Evolutionary conservation across 2,329 filamentous ascomycete genomes (phyloP).

Genomic region (Proliferodiscus dingleyae): DNA sequence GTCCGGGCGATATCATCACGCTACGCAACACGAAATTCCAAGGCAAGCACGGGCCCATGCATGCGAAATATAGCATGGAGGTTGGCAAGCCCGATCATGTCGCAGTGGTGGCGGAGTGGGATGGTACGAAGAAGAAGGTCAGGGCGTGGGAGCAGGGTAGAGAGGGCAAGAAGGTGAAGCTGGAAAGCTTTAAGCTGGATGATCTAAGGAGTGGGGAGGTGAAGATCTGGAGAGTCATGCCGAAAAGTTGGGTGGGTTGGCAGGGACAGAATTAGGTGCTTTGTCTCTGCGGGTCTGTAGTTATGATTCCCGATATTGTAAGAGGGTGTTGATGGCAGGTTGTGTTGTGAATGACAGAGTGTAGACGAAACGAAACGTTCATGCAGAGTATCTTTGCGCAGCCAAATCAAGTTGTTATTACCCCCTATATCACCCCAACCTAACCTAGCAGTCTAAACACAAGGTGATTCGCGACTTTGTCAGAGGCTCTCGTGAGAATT

Average conservation of each 20-base stretch:
- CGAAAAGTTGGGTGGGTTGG: slow-evolving; percentile 89
- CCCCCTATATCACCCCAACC: too few relatives aligned
- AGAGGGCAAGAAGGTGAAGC: slow-evolving; percentile 88
- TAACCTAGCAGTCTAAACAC: too few relatives aligned
- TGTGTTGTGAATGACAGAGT: not conserved
- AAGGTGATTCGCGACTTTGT: too few relatives aligned
- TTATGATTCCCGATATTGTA: not conserved
- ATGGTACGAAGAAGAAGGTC: slow-evolving; percentile 97
- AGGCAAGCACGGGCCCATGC: slow-evolving; percentile 91
- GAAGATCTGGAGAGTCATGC: slow-evolving; percentile 95
- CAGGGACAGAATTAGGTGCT: slow-evolving; percentile 47
- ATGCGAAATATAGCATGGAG: slow-evolving; percentile 85
- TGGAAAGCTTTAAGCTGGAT: slow-evolving; percentile 90
- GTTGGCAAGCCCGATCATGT: slow-evolving; percentile 86
- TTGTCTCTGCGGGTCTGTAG: not conserved
- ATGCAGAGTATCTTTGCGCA: slow-evolving; percentile 18
- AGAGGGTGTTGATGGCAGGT: not conserved
- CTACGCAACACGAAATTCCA: slow-evolving; percentile 93
- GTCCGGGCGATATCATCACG: slow-evolving; percentile 85
- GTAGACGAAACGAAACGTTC: slow-evolving; percentile 12
- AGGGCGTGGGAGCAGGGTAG: slow-evolving; percentile 91
- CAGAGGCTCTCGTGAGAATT: too few relatives aligned
- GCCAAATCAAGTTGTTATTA: not conserved
- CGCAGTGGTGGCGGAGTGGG: slow-evolving; percentile 90
- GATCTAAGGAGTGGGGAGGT: slow-evolving; percentile 92